Percentiles rank a stretch among this genome's conserved stretches.
These are phyloP conservation scores for Trichoderma erinaceum DNA, from an alignment of 495 filamentous ascomycete genomes.

Conservation along the genomic window DNA sequence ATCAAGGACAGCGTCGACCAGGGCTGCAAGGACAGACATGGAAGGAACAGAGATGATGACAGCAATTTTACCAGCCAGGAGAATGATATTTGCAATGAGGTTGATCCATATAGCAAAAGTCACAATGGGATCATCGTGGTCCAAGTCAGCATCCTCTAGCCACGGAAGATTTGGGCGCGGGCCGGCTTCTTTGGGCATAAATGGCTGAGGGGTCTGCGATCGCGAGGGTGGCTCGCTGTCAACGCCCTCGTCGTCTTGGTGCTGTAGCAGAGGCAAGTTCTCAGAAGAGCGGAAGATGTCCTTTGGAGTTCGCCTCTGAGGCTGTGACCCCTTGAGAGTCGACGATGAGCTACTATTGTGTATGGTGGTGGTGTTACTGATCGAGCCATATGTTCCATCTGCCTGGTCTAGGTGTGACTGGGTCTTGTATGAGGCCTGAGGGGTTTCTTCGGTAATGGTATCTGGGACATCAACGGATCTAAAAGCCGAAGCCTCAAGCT, in stretches of 20 bases:
- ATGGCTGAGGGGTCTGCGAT: conserved; percentile 23
- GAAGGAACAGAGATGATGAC: conserved; percentile 75
- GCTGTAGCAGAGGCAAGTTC: conserved; percentile 53
- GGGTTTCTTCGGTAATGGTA: conserved; percentile 49
- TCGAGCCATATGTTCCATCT: conserved; percentile 14
- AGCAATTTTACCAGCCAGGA: conserved; percentile 73
- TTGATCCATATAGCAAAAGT: conserved; percentile 80
- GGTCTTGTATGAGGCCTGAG: conserved; percentile 16
- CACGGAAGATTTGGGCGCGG: conserved; percentile 45
- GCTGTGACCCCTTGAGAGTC: conserved; percentile 37
- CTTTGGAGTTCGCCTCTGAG: conserved; percentile 64
- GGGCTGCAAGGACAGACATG: conserved; percentile 78
- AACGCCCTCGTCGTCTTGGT: conserved; percentile 23
- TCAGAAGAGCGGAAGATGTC: conserved; percentile 76
- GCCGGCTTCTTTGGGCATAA: conserved; percentile 18
- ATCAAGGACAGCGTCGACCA: conserved; percentile 85
- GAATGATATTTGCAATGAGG: conserved; percentile 70
- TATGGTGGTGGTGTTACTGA: neutral
- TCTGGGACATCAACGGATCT: conserved; percentile 45
- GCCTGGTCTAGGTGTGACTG: neutral
- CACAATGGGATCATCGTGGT: conserved; percentile 61
- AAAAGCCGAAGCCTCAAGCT: conserved; percentile 35
- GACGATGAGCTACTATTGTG: conserved; percentile 13
- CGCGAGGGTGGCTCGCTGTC: conserved; percentile 32
- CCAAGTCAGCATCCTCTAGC: conserved; percentile 52